Conservation (phyloP, 805 yeast genomes). For the Pichia cabralensis region DNA sequence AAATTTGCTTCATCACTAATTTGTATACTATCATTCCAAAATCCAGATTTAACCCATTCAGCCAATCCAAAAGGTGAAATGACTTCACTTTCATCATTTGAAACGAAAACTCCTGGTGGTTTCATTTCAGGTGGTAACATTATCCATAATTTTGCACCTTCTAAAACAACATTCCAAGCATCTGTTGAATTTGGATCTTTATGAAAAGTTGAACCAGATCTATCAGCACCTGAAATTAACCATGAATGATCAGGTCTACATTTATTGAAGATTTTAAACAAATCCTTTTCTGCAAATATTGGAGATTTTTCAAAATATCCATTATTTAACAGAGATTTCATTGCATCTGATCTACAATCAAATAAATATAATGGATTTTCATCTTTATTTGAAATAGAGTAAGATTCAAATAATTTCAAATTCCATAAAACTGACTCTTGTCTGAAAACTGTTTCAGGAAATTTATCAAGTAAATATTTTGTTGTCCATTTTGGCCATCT, state of each 20-base stretch:
- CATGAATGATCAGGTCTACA: conserved; percentile 89
- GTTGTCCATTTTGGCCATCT: conserved; percentile 63
- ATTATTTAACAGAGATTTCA: conserved; percentile 32
- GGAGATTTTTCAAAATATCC: conserved; percentile 11
- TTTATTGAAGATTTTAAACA: conserved; percentile 24
- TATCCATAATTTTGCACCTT: conserved; percentile 76
- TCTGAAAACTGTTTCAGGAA: conserved; percentile 55
- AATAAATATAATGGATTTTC: conserved; percentile 81
- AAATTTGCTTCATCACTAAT: conserved; percentile 30
- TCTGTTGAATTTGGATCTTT: conserved; percentile 87
- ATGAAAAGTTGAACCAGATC: conserved; percentile 86
- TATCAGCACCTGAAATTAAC: conserved; percentile 74
- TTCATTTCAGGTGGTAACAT: conserved; percentile 70
- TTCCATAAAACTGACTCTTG: conserved; percentile 86
- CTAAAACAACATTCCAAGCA: conserved; percentile 79
- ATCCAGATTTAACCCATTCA: conserved; percentile 83
- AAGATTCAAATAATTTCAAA: conserved; percentile 47
- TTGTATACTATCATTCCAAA: conserved; percentile 56
- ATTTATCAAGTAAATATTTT: conserved; percentile 36
- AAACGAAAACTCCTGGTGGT: conserved; percentile 83
- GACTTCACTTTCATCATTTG: conserved; percentile 73
- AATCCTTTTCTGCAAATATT: conserved; percentile 35
- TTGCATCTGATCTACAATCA: conserved; percentile 70
- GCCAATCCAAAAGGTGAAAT: conserved; percentile 89
- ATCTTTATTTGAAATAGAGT: conserved; percentile 53